Evolutionary conservation across 2,329 filamentous ascomycete genomes (phyloP).

Genomic region (Rachicladosporium sp.): DNA sequence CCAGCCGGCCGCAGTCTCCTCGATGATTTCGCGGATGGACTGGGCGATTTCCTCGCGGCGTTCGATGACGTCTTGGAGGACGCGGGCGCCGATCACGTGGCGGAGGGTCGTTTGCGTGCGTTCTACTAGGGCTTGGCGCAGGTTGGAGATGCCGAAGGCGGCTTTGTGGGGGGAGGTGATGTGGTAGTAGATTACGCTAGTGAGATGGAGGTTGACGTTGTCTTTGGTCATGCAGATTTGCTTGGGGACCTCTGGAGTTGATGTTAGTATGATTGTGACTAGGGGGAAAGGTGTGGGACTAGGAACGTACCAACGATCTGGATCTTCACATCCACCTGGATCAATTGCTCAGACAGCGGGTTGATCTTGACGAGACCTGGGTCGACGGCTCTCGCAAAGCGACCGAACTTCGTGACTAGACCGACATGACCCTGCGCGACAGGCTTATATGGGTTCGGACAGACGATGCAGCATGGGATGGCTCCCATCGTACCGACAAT

Average conservation of each 20-base stretch:
- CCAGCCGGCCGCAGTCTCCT: slow-evolving; percentile 88
- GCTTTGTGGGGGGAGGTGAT: slow-evolving; percentile 92
- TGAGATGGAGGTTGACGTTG: slow-evolving; percentile 88
- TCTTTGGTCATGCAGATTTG: slow-evolving; percentile 99
- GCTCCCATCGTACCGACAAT: slow-evolving; percentile 70
- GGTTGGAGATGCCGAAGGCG: slow-evolving; percentile 89
- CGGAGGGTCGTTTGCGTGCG: slow-evolving; percentile 95
- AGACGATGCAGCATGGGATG: slow-evolving; percentile 80
- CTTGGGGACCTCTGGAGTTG: slow-evolving; percentile 62
- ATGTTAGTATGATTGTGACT: not conserved
- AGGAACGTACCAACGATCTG: slow-evolving; percentile 55
- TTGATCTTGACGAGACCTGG: slow-evolving; percentile 97
- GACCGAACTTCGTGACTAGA: slow-evolving; percentile 87
- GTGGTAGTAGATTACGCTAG: slow-evolving; percentile 98
- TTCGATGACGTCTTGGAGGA: slow-evolving; percentile 96
- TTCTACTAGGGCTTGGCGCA: slow-evolving; percentile 91
- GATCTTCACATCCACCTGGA: slow-evolving; percentile 96
- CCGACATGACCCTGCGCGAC: slow-evolving; percentile 86
- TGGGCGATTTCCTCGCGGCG: slow-evolving; percentile 93
- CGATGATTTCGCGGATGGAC: slow-evolving; percentile 93
- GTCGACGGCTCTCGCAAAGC: slow-evolving; percentile 90
- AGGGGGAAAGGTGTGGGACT: not conserved
- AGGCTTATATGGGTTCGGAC: slow-evolving; percentile 90
- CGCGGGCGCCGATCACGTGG: slow-evolving; percentile 88
- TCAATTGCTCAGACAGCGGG: slow-evolving; percentile 77